Evolutionary conservation across 139 green algal genomes (phyloP).

Genomic region (Deuterostichococcus epilithicus): DNA sequence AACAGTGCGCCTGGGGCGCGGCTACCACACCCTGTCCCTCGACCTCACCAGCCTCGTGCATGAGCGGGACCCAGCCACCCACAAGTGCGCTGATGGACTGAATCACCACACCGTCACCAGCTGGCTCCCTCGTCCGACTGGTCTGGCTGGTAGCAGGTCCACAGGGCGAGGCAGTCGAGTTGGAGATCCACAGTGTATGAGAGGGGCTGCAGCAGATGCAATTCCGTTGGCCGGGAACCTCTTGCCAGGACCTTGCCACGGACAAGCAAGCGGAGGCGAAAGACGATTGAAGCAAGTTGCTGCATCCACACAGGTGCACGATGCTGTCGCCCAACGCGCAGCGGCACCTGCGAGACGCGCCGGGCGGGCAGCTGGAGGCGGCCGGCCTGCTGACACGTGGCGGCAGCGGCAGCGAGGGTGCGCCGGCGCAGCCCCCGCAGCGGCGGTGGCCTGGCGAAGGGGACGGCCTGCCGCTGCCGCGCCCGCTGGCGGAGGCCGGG

Average conservation of each 20-base stretch:
- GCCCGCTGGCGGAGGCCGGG: background rate
- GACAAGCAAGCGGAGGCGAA: no score
- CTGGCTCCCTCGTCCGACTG: no score
- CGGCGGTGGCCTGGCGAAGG: background rate
- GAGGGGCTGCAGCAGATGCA: no score
- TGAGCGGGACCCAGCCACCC: conserved; percentile 38
- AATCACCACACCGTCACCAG: no score
- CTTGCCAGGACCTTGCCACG: no score
- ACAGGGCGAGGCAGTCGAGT: no score
- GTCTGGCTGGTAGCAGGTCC: no score
- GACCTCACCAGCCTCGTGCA: conserved; percentile 41
- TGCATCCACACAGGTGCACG: conserved; percentile 44
- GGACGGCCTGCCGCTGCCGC: background rate
- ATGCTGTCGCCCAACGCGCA: conserved; percentile 47
- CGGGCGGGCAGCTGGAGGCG: conserved; percentile 14
- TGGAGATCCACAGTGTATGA: no score
- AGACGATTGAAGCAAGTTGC: no score
- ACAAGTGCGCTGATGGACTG: conserved; percentile 37
- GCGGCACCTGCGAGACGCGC: conserved; percentile 69
- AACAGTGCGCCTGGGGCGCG: conserved; percentile 39
- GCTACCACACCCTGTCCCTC: conserved; percentile 59
- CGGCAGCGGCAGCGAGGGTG: conserved; percentile 7
- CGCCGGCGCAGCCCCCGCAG: background rate
- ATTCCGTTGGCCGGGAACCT: no score
- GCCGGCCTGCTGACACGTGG: background rate